Conservation (phyloP, 129 eudicot species). For the Flaveria brownii region DNA sequence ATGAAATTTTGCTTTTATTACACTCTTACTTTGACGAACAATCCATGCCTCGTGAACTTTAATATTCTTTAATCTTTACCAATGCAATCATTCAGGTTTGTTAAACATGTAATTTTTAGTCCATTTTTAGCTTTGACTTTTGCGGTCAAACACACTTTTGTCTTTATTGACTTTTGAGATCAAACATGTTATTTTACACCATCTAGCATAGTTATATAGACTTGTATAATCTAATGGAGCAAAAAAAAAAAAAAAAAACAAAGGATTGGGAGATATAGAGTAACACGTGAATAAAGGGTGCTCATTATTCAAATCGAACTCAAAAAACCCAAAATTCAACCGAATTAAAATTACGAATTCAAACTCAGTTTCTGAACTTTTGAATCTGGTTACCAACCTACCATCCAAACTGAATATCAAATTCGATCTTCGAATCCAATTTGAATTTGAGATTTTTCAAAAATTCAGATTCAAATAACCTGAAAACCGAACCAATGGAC, state of each 20-base stretch:
- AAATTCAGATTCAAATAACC: not conserved
- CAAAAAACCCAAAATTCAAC: too few species aligned
- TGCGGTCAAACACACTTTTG: not conserved
- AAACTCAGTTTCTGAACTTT: too few species aligned
- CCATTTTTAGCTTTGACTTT: not conserved
- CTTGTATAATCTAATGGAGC: conserved; percentile 12
- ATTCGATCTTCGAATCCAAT: not conserved
- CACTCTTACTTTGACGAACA: conserved; percentile 31
- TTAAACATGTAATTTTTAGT: not conserved
- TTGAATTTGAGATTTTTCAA: not conserved
- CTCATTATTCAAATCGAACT: too few species aligned
- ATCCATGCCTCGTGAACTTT: conserved; percentile 77
- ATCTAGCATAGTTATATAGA: not conserved
- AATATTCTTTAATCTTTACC: conserved; percentile 7
- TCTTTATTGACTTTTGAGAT: not conserved
- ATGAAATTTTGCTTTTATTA: conserved; percentile 38
- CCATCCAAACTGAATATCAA: not conserved
- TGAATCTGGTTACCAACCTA: too few species aligned
- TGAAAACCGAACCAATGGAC: too few species aligned
- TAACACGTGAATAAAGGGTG: not conserved
- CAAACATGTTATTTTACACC: not conserved
- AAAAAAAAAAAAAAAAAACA: not conserved
- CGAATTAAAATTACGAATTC: too few species aligned
- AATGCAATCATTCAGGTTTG: conserved; percentile 9
- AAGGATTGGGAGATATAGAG: not conserved